Evolutionary conservation across 495 filamentous ascomycete genomes (phyloP).

Genomic region (Penicillium subrubescens): DNA sequence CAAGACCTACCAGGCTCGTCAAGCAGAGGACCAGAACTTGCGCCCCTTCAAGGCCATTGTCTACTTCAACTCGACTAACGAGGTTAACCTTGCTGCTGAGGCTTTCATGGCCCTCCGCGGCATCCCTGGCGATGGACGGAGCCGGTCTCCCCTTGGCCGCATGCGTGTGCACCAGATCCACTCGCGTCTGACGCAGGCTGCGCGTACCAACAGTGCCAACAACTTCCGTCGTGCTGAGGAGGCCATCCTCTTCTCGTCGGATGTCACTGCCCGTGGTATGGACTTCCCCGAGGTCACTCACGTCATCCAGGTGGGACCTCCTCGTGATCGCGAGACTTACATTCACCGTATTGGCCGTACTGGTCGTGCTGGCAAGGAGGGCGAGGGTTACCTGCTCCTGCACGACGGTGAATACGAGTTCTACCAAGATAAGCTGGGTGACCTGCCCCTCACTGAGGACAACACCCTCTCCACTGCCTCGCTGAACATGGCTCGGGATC

Average conservation of each 20-base stretch:
- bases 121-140: conserved; percentile 22
- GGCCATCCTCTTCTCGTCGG: conserved; percentile 85
- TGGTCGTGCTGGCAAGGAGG: conserved; percentile 71
- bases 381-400: conserved; percentile 79
- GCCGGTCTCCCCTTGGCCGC: conserved; percentile 48
- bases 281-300: conserved; percentile 75
- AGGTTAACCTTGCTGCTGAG: conserved; percentile 62
- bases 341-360: conserved; percentile 76
- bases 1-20: conserved; percentile 52
- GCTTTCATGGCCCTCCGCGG: conserved; percentile 59
- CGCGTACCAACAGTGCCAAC: conserved; percentile 67
- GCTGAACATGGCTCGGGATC: conserved; percentile 54
- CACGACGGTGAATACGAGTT: conserved; percentile 57
- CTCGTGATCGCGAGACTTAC: conserved; percentile 65
- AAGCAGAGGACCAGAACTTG: conserved; percentile 31
- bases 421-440: conserved; percentile 50
- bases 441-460: conserved; percentile 68
- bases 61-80: conserved; percentile 79
- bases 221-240: conserved; percentile 63
- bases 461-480: conserved; percentile 50
- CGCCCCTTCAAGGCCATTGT: conserved; percentile 91
- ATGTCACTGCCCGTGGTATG: conserved; percentile 92
- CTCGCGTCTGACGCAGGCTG: conserved; percentile 68
- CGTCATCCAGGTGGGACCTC: conserved; percentile 69
- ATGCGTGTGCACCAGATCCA: conserved; percentile 70